Evolutionary conservation across 495 filamentous ascomycete genomes (phyloP).

Genomic region (Neurospora tetraspora): DNA sequence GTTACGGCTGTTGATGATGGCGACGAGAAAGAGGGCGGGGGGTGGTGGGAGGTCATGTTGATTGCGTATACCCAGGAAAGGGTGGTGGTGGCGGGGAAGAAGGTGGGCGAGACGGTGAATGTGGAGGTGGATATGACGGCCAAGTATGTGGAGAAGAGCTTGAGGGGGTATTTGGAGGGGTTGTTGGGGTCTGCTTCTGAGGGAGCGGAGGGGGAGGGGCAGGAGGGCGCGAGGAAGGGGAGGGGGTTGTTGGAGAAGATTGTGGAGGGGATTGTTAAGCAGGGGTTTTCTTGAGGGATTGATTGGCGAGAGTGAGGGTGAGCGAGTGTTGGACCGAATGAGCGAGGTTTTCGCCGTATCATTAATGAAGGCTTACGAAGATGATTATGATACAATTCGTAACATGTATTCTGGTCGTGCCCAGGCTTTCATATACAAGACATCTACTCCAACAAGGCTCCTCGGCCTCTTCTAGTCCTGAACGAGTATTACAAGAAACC

Average conservation of each 20-base stretch:
- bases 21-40: no score
- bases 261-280: constrained; percentile 67
- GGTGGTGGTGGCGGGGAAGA: constrained; percentile 75
- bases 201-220: not conserved
- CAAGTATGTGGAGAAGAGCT: constrained; percentile 97
- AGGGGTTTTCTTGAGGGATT: constrained; percentile 37
- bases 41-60: constrained; percentile 96
- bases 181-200: not conserved
- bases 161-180: constrained; percentile 54
- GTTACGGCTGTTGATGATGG: constrained; percentile 72
- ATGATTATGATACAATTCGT: not conserved
- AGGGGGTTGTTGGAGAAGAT: constrained; percentile 69
- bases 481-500: constrained; percentile 14
- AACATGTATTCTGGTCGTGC: not conserved
- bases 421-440: not conserved
- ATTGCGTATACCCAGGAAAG: constrained; percentile 97
- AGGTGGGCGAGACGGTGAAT: constrained; percentile 79
- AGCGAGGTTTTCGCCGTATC: not conserved
- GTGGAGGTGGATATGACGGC: constrained; percentile 98
- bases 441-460: constrained; percentile 9
- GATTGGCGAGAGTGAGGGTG: not conserved
- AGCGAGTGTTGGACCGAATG: not conserved
- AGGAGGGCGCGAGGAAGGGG: constrained; percentile 40
- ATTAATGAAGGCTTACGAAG: not conserved
- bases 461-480: not conserved